These are phyloP conservation scores for Pythium sp. DNA, from an alignment of 352 stramenopile species.

Conservation along the genomic window DNA sequence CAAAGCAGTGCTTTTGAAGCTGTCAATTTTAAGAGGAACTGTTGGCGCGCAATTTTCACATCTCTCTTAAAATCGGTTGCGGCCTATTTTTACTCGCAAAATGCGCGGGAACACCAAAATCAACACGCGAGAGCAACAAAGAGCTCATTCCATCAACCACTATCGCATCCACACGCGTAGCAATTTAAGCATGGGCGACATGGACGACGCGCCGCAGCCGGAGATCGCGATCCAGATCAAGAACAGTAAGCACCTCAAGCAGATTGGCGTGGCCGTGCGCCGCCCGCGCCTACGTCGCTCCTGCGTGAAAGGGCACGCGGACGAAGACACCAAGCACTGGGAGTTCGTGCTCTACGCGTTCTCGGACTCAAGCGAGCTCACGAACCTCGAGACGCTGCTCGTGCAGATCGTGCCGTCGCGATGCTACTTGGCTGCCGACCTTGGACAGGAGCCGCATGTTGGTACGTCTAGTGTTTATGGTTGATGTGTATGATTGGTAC, in stretches of 20 bases:
- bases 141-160: not conserved
- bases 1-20: not conserved
- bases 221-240: conserved; percentile 81
- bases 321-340: conserved; percentile 85
- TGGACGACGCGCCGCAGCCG: conserved; percentile 41
- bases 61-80: not conserved
- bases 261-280: conserved; percentile 75
- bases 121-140: not conserved
- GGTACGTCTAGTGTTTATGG: conserved; percentile 19
- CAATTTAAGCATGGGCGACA: conserved; percentile 31
- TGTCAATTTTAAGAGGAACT: not conserved
- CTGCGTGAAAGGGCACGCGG: conserved; percentile 63
- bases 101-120: not conserved
- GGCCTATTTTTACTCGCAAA: not conserved
- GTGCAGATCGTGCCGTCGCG: conserved; percentile 76
- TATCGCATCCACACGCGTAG: conserved; percentile 2
- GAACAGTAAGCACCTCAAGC: conserved; percentile 80
- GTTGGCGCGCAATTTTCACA: not conserved
- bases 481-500: not conserved
- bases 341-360: conserved; percentile 77
- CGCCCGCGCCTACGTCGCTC: conserved; percentile 66
- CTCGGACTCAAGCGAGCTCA: conserved; percentile 81
- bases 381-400: conserved; percentile 81
- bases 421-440: conserved; percentile 62
- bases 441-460: conserved; percentile 51